phyloP scores from a whole-genome alignment of 1,284 basidiomycete genomes.

The Pseudozyma flocculosa region DNA sequence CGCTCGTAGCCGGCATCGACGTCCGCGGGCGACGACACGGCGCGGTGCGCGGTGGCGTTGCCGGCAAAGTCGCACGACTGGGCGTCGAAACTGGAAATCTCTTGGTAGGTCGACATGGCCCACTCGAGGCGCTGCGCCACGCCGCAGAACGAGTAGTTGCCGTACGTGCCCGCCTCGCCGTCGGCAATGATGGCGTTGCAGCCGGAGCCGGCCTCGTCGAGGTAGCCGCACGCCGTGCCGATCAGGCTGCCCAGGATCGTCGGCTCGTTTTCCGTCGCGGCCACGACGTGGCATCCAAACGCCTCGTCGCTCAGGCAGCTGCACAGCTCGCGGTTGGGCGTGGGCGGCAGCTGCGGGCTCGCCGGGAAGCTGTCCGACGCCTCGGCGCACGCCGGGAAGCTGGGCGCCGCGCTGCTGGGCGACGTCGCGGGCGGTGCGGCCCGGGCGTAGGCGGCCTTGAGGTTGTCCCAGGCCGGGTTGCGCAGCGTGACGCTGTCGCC shows the following conservation, averaged over 20 bases:
- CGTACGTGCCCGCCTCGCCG: conserved; percentile 75
- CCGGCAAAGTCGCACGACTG: conserved; percentile 72
- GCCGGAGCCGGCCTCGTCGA: conserved; percentile 63
- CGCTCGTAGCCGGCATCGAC: conserved; percentile 68
- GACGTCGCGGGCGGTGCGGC: conserved; percentile 67
- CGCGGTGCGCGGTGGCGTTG: conserved; percentile 75
- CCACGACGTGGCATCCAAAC: conserved; percentile 73
- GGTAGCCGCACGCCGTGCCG: conserved; percentile 69
- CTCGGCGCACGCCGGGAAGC: conserved; percentile 69
- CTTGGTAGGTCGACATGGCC: conserved; percentile 78
- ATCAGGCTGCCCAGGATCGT: conserved; percentile 70
- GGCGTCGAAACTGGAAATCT: conserved; percentile 65
- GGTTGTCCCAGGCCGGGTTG: conserved; percentile 68
- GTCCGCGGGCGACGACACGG: conserved; percentile 64
- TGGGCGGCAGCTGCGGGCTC: conserved; percentile 73
- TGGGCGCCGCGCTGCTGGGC: conserved; percentile 63
- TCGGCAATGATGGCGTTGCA: conserved; percentile 73
- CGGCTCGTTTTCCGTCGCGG: conserved; percentile 68
- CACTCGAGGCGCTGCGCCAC: conserved; percentile 67
- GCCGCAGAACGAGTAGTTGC: conserved; percentile 72
- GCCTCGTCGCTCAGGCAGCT: conserved; percentile 68
- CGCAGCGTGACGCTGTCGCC: conserved; percentile 67
- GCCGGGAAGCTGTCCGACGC: conserved; percentile 68
- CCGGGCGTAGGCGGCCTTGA: conserved; percentile 67
- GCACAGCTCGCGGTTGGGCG: conserved; percentile 78